Conservation (phyloP, 129 eudicot genomes). For the Chrysanthemum seticuspe region DNA sequence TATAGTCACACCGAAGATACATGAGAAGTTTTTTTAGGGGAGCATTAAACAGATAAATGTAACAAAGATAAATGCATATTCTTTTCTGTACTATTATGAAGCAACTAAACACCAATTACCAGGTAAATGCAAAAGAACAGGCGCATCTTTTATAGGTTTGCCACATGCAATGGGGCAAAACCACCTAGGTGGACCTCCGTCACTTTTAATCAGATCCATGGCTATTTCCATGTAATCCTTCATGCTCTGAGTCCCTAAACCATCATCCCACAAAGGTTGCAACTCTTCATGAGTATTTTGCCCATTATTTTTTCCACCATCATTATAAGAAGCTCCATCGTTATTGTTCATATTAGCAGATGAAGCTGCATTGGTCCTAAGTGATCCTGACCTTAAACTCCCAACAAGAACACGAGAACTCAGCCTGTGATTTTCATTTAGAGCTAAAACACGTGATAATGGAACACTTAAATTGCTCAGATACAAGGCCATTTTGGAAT, state of each 20-base stretch:
- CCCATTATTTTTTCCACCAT: slow-evolving; percentile 28
- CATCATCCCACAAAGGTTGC: slow-evolving; percentile 92
- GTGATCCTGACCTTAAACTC: slow-evolving; percentile 35
- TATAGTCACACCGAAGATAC: not conserved
- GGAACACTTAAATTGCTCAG: slow-evolving; percentile 15
- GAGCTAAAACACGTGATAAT: slow-evolving; percentile 31
- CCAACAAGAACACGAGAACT: slow-evolving; percentile 31
- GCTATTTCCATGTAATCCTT: slow-evolving; percentile 69
- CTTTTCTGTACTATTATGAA: not conserved
- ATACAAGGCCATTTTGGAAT: slow-evolving; percentile 17
- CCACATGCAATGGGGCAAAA: slow-evolving; percentile 75
- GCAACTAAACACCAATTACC: slow-evolving; percentile 39
- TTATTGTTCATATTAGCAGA: slow-evolving; percentile 24
- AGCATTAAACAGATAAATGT: not conserved
- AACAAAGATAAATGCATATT: not conserved
- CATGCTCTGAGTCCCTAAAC: slow-evolving; percentile 69
- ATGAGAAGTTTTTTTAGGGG: not conserved
- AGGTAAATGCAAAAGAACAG: slow-evolving; percentile 78
- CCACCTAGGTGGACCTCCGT: slow-evolving; percentile 91
- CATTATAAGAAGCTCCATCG: slow-evolving; percentile 25
- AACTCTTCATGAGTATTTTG: slow-evolving; percentile 29
- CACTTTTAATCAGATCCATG: slow-evolving; percentile 47
- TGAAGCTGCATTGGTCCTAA: slow-evolving; percentile 35
- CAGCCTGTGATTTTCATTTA: slow-evolving; percentile 30
- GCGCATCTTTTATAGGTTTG: slow-evolving; percentile 60